These are phyloP conservation scores for Aplosporella prunicola DNA, from an alignment of 2,329 filamentous ascomycete genomes.

Conservation along the genomic window DNA sequence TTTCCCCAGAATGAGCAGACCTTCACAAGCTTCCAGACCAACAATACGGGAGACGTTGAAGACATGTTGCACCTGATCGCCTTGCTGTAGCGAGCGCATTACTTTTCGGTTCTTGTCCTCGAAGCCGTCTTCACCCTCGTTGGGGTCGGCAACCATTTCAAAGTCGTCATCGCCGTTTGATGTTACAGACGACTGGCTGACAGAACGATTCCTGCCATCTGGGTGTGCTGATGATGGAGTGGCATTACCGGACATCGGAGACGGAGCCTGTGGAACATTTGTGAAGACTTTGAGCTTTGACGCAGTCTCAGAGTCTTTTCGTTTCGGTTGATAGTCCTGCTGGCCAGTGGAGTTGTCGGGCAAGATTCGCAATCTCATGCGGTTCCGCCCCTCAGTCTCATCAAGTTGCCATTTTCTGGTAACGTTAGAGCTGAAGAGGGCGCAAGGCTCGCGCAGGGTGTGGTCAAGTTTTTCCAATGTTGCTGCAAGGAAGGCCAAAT, in stretches of 20 bases:
- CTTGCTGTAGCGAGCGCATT: slow-evolving; percentile 82
- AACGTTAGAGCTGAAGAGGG: slow-evolving; percentile 60
- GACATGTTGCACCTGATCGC: slow-evolving; percentile 85
- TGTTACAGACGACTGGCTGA: slow-evolving; percentile 33
- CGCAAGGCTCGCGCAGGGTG: slow-evolving; percentile 69
- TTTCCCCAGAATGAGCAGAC: slow-evolving; percentile 85
- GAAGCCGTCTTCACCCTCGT: slow-evolving; percentile 72
- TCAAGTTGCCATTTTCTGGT: slow-evolving; percentile 81
- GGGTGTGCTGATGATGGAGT: slow-evolving; percentile 16
- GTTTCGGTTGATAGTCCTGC: slow-evolving; percentile 76
- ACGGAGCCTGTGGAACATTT: slow-evolving; percentile 23
- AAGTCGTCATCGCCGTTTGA: slow-evolving; percentile 73
- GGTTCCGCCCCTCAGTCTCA: slow-evolving; percentile 87
- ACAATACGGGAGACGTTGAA: slow-evolving; percentile 94
- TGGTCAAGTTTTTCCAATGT: slow-evolving; percentile 70
- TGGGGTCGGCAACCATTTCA: slow-evolving; percentile 89
- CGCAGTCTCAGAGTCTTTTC: slow-evolving; percentile 51
- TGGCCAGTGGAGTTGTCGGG: slow-evolving; percentile 59
- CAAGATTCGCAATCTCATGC: slow-evolving; percentile 82
- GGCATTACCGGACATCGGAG: slow-evolving; percentile 17
- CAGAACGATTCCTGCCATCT: slow-evolving; percentile 26
- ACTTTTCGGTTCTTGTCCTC: slow-evolving; percentile 98
- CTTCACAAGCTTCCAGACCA: slow-evolving; percentile 86
- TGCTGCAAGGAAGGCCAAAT: slow-evolving; percentile 65
- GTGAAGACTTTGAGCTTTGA: slow-evolving; percentile 38